Conservation (phyloP, 2,329 filamentous ascomycete genomes). For the Endocalyx cinctus region DNA sequence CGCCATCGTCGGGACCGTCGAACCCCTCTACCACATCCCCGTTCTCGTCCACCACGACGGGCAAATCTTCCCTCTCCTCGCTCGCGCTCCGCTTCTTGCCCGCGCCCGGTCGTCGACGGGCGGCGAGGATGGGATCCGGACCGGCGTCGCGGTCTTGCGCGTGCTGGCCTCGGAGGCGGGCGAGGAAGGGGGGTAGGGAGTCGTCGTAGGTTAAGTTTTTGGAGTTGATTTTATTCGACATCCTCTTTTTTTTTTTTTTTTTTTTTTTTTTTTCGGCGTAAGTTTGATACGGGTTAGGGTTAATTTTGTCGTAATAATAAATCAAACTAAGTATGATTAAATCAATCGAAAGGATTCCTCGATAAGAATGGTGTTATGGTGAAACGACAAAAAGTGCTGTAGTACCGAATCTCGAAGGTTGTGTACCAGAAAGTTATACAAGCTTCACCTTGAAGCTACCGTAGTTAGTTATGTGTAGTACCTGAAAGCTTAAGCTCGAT, state of each 20-base stretch:
- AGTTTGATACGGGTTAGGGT: too few relatives aligned
- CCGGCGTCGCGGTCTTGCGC: constrained; percentile 42
- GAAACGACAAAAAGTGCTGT: too few relatives aligned
- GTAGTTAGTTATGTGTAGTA: too few relatives aligned
- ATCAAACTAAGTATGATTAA: too few relatives aligned
- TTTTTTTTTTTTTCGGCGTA: too few relatives aligned
- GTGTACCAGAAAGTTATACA: too few relatives aligned
- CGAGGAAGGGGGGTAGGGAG: constrained; percentile 57
- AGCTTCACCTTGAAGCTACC: too few relatives aligned
- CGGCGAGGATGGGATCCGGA: constrained; percentile 49
- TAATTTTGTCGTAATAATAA: too few relatives aligned
- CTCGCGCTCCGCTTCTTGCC: constrained; percentile 53
- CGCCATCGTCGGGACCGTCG: constrained; percentile 22
- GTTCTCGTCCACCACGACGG: constrained; percentile 68
- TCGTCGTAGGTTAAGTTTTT: constrained; percentile 66
- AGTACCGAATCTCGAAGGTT: too few relatives aligned
- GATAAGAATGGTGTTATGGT: too few relatives aligned
- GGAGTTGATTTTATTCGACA: constrained; percentile 60
- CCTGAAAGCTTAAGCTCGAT: too few relatives aligned
- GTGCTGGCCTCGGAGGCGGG: constrained; percentile 49
- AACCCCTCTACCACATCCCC: constrained; percentile 57
- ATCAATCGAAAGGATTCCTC: too few relatives aligned
- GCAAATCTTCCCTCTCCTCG: constrained; percentile 71
- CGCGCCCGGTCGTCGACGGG: constrained; percentile 39
- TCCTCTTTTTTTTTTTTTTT: constrained; percentile 19